Evolutionary conservation across 2,329 filamentous ascomycete genomes (phyloP), one percentile per base, ranked within the genome.

Genomic region (Hirsutella thompsonii): DNA sequence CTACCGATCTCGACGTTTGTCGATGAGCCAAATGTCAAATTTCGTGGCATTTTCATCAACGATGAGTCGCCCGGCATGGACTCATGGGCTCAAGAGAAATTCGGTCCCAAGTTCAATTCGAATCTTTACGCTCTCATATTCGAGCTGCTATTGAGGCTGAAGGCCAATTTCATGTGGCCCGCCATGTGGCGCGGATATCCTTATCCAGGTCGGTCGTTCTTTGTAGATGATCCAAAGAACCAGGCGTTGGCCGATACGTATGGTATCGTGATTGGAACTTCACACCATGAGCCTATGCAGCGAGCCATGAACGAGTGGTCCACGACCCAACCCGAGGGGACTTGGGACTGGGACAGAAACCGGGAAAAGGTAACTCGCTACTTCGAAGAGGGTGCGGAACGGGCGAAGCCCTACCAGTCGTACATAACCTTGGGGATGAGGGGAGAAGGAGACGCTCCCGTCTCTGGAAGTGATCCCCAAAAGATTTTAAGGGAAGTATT

Each of bases 281-380:
- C 72, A 0, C 77, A 82, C 49, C 78, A 78, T 11, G 78, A 82
- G 53, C 78, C 78, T 0, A 76, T 82, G 75, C 70, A 73, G 47
- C 66, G 76, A 20, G 67, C 70, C 8, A 77, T 74, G 8, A 70
- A 68, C 14, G 64, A 68, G 44, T 67, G 64, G 63, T 57, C 59
- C 16, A 55, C 49, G 8, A 48, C 53, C 5, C 55, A 58, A 6
- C 51, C 59, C 1, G 52, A 70, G 3, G 76, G 76, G 1, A 63
- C 63, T 1, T 81, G 77, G 76, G 62, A 72, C 36, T 81, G 76
- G 74, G 62, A 67, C 3, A 71, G 64, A 0, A 81, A 81, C 55
- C 60, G 55, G 37, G 54, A 55, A 1, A 73, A 72, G 6, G 69
- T 82, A 20, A 68, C 68, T 5, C 49, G 66, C 2, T 81, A 74